These are phyloP conservation scores for Abortiporus biennis DNA, from an alignment of 1,284 basidiomycete genomes.

Conservation along the genomic window DNA sequence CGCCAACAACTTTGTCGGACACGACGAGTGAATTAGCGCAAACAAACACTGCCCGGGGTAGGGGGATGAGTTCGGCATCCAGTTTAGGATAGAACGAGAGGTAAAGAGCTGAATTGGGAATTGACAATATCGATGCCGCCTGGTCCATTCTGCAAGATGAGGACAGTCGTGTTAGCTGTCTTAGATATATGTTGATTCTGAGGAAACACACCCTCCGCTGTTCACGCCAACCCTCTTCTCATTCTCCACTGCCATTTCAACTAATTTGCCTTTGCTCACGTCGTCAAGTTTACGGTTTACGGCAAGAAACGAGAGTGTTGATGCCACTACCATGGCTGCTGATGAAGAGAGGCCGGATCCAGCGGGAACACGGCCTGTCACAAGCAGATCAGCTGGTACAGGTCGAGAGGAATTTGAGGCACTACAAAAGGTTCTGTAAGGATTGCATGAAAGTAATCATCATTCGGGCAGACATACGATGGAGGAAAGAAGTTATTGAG, in stretches of 20 bases:
- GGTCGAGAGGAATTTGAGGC: constrained; percentile 32
- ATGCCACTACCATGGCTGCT: constrained; percentile 73
- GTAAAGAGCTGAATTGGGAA: constrained; percentile 66
- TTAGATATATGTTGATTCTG: too few relatives aligned
- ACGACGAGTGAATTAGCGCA: constrained; percentile 82
- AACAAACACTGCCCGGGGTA: constrained; percentile 61
- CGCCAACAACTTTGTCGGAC: constrained; percentile 71
- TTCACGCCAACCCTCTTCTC: constrained; percentile 81
- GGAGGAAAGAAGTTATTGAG: constrained; percentile 56
- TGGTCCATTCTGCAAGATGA: constrained; percentile 63
- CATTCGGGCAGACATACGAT: neutral
- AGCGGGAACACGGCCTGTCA: constrained; percentile 75
- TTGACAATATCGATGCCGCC: constrained; percentile 74
- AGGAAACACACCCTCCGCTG: constrained; percentile 56
- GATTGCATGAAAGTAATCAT: neutral
- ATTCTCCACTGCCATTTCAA: constrained; percentile 74
- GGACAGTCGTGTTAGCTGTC: neutral
- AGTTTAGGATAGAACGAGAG: constrained; percentile 80
- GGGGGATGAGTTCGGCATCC: constrained; percentile 53
- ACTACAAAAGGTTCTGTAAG: constrained; percentile 14
- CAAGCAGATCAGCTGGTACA: constrained; percentile 59
- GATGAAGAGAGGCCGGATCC: constrained; percentile 73
- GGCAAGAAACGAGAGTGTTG: constrained; percentile 71
- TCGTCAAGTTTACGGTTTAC: constrained; percentile 61
- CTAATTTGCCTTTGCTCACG: constrained; percentile 67